Evolutionary conservation across 208 protist species (phyloP).

Genomic region (Herpetomonas muscarum): DNA sequence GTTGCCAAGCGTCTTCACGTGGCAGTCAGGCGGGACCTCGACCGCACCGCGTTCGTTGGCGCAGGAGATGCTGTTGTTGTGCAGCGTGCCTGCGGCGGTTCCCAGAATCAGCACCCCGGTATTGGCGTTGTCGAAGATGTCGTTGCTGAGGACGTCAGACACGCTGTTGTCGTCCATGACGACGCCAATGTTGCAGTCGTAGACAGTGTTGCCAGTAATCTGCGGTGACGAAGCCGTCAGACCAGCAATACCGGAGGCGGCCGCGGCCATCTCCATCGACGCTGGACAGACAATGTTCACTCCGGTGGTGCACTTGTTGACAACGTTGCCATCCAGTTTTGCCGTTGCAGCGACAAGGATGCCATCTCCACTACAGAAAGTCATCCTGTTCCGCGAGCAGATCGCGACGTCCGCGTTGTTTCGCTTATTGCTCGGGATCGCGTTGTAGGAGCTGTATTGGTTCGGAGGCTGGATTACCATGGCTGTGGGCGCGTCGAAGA

Average conservation of each 20-base stretch:
- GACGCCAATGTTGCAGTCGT: conserved; percentile 59
- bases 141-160: conserved; percentile 45
- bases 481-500: conserved; percentile 39
- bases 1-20: conserved; percentile 56
- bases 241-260: not conserved
- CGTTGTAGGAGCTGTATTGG: conserved; percentile 56
- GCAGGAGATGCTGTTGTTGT: conserved; percentile 72
- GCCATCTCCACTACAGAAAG: conserved; percentile 50
- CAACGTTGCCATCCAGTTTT: conserved; percentile 56
- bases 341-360: conserved; percentile 44
- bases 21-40: conserved; percentile 44
- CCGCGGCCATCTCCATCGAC: not conserved
- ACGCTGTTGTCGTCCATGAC: conserved; percentile 40
- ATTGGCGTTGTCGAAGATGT: conserved; percentile 79
- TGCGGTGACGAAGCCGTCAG: conserved; percentile 12
- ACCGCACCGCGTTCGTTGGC: conserved; percentile 51
- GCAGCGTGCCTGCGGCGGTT: conserved; percentile 42
- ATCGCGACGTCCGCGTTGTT: conserved; percentile 30
- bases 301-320: conserved; percentile 61
- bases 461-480: conserved; percentile 47
- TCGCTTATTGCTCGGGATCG: conserved; percentile 38
- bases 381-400: conserved; percentile 50
- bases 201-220: conserved; percentile 51
- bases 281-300: conserved; percentile 37
- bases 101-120: conserved; percentile 40